A percentile compares a stretch with the other conserved stretches of the same genome.
phyloP scores from a whole-genome alignment of 1,284 basidiomycete species.

The Ustilago trichophora region DNA sequence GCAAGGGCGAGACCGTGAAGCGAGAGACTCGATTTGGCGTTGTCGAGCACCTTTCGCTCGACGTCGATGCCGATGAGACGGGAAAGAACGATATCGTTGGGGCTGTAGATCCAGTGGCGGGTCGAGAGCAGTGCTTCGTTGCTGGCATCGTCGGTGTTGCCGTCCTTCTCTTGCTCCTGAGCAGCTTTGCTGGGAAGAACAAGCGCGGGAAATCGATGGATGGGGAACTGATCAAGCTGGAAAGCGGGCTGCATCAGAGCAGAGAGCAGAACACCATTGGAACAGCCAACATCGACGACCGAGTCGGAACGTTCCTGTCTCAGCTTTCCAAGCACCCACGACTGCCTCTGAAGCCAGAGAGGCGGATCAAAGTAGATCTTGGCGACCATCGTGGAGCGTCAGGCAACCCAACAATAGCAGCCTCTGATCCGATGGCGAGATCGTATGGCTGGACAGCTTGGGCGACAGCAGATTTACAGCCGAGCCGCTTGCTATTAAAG shows the following conservation, averaged over 20 bases:
- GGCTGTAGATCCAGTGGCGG: constrained; percentile 45
- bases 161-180: background rate
- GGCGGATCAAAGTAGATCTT: constrained; percentile 51
- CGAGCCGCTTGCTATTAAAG: background rate
- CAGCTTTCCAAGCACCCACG: constrained; percentile 42
- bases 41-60: constrained; percentile 46
- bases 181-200: constrained; percentile 5
- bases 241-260: constrained; percentile 48
- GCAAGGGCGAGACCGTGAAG: constrained; percentile 39
- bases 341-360: constrained; percentile 49
- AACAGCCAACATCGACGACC: constrained; percentile 49
- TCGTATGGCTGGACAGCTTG: too few species aligned
- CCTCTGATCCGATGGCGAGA: too few species aligned
- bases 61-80: constrained; percentile 49
- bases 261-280: constrained; percentile 46
- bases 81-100: constrained; percentile 41
- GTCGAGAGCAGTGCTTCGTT: constrained; percentile 25
- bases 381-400: constrained; percentile 15
- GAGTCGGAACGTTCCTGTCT: constrained; percentile 40
- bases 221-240: constrained; percentile 47
- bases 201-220: constrained; percentile 47
- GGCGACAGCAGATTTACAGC: too few species aligned
- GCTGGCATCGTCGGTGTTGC: constrained; percentile 4
- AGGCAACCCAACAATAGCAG: too few species aligned
- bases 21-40: constrained; percentile 43